Conservation (phyloP, 1,284 basidiomycete species). For the Earliella scabrosa region DNA sequence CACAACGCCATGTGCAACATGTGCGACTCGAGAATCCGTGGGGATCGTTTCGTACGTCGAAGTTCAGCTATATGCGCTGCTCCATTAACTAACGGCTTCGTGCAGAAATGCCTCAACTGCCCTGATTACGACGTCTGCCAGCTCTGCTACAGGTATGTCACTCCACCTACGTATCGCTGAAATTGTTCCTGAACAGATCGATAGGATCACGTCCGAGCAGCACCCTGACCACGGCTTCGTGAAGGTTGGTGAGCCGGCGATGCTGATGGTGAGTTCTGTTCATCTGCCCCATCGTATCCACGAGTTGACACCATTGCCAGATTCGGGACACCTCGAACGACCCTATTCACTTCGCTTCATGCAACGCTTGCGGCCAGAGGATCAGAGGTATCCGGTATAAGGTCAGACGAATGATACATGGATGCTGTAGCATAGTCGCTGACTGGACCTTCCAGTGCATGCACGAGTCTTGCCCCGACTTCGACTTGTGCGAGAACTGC, state of each 20-base stretch:
- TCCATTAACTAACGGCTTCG: too few relatives aligned
- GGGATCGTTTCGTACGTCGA: conserved; percentile 62
- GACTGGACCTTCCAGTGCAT: conserved; percentile 67
- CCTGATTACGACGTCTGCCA: conserved; percentile 81
- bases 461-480: conserved; percentile 82
- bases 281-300: neutral
- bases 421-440: conserved; percentile 6
- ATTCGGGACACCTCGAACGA: conserved; percentile 22
- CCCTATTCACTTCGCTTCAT: conserved; percentile 30
- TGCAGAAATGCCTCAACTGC: conserved; percentile 72
- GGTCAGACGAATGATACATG: conserved; percentile 38
- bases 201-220: conserved; percentile 66
- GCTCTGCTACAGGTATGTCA: conserved; percentile 68
- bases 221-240: conserved; percentile 84
- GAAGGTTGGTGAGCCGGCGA: conserved; percentile 58
- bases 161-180: neutral
- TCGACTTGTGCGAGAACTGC: conserved; percentile 82
- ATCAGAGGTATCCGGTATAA: conserved; percentile 77
- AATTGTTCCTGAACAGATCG: neutral
- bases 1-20: conserved; percentile 76
- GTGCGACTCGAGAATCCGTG: conserved; percentile 72
- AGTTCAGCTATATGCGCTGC: too few relatives aligned
- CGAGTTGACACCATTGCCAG: neutral
- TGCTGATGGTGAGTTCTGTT: conserved; percentile 54
- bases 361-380: conserved; percentile 50